Percentiles rank a stretch among this genome's conserved stretches.
phyloP scores from a whole-genome alignment of 352 stramenopile species.

The Pilasporangium apinafurcum region DNA sequence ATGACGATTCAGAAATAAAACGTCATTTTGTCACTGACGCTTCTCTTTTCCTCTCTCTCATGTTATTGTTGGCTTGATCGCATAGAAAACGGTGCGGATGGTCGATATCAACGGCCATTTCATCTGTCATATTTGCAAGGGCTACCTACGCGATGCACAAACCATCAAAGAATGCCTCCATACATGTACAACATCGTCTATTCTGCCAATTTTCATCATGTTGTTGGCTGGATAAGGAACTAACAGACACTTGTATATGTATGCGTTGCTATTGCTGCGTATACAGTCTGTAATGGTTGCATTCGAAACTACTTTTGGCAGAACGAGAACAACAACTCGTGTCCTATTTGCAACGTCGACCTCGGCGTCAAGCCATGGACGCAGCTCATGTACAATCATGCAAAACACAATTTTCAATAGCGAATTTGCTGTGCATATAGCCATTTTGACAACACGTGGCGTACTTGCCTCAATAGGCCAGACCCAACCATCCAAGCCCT shows the following conservation, averaged over 20 bases:
- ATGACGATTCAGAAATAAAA: too few relatives aligned
- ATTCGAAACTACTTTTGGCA: conserved; percentile 36
- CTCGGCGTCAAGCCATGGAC: conserved; percentile 48
- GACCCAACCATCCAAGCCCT: conserved; percentile 58
- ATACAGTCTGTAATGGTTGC: conserved; percentile 57
- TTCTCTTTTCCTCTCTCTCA: too few relatives aligned
- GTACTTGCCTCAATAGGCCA: conserved; percentile 16
- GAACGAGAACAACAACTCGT: conserved; percentile 21
- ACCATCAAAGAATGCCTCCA: conserved; percentile 78
- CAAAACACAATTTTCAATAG: too few relatives aligned
- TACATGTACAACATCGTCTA: conserved; percentile 37
- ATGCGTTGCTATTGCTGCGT: not conserved
- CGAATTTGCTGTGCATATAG: too few relatives aligned
- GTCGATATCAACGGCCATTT: conserved; percentile 49
- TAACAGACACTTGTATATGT: not conserved
- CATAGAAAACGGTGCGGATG: conserved; percentile 36
- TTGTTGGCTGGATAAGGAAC: not conserved
- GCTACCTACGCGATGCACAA: conserved; percentile 63
- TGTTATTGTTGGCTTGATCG: not conserved
- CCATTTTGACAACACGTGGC: too few relatives aligned
- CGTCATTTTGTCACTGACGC: not conserved
- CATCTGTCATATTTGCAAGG: conserved; percentile 56
- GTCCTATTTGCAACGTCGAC: conserved; percentile 34
- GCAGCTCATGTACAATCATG: conserved; percentile 35
- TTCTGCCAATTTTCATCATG: not conserved